Base-by-base conservation (phyloP, 495 filamentous ascomycete genomes). In the Aspergillus avenaceus region DNA sequence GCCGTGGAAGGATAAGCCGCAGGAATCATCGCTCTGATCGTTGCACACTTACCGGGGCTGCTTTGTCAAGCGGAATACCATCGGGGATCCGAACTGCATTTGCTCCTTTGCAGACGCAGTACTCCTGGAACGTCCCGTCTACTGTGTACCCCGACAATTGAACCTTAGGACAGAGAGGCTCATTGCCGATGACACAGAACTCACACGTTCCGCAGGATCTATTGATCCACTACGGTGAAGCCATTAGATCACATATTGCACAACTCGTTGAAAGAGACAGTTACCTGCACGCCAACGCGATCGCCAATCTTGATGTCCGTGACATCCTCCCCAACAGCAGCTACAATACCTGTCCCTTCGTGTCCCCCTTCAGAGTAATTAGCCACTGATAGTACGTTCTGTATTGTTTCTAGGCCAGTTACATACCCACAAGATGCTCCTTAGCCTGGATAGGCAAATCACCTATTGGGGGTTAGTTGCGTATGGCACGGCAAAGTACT, bases 1-100 rank as follows among this genome's bases (percentile, higher is more conserved):
- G n/a, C n/a, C n/a, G n/a, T n/a, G n/a, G n/a, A n/a, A n/a, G n/a
- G n/a, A n/a, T n/a, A n/a, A n/a, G n/a, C n/a, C n/a, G n/a, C n/a
- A n/a, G n/a, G n/a, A n/a, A n/a, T n/a, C n/a, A n/a, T n/a, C n/a
- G n/a, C n/a, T n/a, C n/a, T n/a, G n/a, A n/a, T n/a, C n/a, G n/a
- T n/a, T n/a, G n/a, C n/a, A n/a, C n/a, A n/a, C n/a, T n/a, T n/a
- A 45, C 45, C 25, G 88, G 89, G 4, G 88, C 77, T 19, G 90
- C 73, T 25, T 76, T 85, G 57, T 88, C 89, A 21, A 91, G 81
- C 29, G 78, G 69, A n/a, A n/a, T n/a, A n/a, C n/a, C n/a, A 50
- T 88, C 83, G 45, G 84, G 86, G 54, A 93, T 84, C 41, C 79
- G 76, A 31, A 87, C 85, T 3, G 88, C 80, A 66, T 91, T 86